Percentiles rank a stretch among this genome's conserved stretches.
Evolutionary conservation across 257 asterid species (phyloP).

Genomic region (Petunia secreta): DNA sequence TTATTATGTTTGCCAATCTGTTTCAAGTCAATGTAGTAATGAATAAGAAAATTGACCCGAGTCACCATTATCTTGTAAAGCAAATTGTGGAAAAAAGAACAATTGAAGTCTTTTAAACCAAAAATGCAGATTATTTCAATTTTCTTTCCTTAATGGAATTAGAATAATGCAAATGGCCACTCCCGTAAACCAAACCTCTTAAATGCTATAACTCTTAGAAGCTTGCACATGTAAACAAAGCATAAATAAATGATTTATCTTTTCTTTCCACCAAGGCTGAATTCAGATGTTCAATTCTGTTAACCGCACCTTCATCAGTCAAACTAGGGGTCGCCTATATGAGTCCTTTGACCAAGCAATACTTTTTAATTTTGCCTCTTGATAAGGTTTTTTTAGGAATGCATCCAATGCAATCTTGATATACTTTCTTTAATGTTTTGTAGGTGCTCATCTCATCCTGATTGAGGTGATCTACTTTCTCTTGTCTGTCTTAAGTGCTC

Average conservation of each 20-base stretch:
- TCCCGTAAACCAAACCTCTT: not conserved
- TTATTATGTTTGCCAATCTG: not conserved
- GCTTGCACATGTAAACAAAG: constrained; percentile 2
- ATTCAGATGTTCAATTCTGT: not conserved
- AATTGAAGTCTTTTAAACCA: not conserved
- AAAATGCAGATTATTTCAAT: not conserved
- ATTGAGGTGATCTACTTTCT: constrained; percentile 9
- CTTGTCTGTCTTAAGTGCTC: not conserved
- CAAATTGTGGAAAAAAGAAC: not conserved
- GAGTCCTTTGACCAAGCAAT: not conserved
- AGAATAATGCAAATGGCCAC: not conserved
- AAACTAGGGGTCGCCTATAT: not conserved
- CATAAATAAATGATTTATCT: not conserved
- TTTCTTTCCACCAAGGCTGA: not conserved
- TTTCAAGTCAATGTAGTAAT: constrained; percentile 13
- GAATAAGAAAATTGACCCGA: constrained; percentile 6
- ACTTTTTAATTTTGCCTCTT: not conserved
- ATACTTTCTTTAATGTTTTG: not conserved
- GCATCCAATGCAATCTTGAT: not conserved
- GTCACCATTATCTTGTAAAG: not conserved
- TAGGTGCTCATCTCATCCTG: not conserved
- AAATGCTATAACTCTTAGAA: not conserved
- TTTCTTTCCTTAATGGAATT: not conserved
- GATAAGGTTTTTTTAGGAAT: not conserved
- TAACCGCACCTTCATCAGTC: not conserved